phyloP scores from a whole-genome alignment of 169 alveolate species.

The Fabrea salina region DNA sequence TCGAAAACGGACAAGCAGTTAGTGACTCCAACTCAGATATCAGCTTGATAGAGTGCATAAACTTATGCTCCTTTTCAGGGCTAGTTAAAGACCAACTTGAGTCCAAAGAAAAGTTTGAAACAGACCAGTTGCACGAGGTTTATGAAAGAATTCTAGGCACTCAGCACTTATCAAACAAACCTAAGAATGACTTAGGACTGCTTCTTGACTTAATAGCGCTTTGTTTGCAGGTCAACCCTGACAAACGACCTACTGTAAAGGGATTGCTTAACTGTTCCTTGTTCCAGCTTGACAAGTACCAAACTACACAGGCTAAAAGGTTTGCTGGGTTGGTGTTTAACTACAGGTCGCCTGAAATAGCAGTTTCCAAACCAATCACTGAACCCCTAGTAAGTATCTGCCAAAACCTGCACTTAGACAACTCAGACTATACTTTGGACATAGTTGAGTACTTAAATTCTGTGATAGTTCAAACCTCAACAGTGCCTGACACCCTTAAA shows the following conservation, averaged over 20 bases:
- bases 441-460: constrained; percentile 35
- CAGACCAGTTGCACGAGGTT: too few species aligned
- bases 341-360: constrained; percentile 43
- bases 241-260: constrained; percentile 60
- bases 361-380: constrained; percentile 37
- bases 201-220: constrained; percentile 62
- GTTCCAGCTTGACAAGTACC: constrained; percentile 41
- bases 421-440: constrained; percentile 26
- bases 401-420: constrained; percentile 25
- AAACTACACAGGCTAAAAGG: constrained; percentile 45
- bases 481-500: constrained; percentile 29
- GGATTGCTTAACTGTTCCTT: constrained; percentile 46
- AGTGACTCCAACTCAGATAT: neutral
- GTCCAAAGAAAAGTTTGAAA: too few species aligned
- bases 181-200: constrained; percentile 64
- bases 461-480: constrained; percentile 33
- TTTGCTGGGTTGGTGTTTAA: constrained; percentile 45
- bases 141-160: too few species aligned
- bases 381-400: constrained; percentile 39
- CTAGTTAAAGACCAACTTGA: neutral
- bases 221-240: constrained; percentile 66
- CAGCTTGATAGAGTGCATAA: neutral
- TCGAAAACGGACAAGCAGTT: neutral
- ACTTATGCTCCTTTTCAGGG: constrained; percentile 15
- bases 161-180: neutral